Evolutionary conservation across 2,329 filamentous ascomycete species (phyloP).

Genomic region (Fusarium sterilihyphosum): DNA sequence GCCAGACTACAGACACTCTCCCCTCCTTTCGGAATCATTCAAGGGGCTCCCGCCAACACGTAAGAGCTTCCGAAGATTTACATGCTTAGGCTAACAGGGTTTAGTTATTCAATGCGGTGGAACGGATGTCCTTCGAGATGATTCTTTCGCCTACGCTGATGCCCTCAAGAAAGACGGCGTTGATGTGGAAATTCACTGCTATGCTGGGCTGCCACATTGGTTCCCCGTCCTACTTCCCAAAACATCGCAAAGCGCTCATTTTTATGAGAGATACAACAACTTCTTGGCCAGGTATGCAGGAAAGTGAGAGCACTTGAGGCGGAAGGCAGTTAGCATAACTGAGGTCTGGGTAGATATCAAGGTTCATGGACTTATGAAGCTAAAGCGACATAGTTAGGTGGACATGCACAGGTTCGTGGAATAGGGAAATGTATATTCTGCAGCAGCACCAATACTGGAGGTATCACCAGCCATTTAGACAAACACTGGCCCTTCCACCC

Average conservation of each 20-base stretch:
- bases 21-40: slow-evolving; percentile 28
- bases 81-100: accelerated
- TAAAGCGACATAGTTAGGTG: background rate
- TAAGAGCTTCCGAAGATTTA: background rate
- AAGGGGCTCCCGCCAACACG: slow-evolving; percentile 29
- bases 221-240: slow-evolving; percentile 16
- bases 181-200: slow-evolving; percentile 24
- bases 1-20: slow-evolving; percentile 34
- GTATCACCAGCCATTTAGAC: background rate
- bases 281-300: background rate
- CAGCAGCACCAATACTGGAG: background rate
- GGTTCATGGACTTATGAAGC: background rate
- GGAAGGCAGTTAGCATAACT: background rate
- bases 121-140: slow-evolving; percentile 33
- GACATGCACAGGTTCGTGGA: too few relatives aligned
- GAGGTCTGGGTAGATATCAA: too few relatives aligned
- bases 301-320: too few relatives aligned
- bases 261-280: slow-evolving; percentile 10
- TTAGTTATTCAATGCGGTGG: slow-evolving; percentile 36
- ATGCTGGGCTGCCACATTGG: slow-evolving; percentile 39
- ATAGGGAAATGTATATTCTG: background rate
- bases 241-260: background rate
- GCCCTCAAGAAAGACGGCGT: slow-evolving; percentile 21
- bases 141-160: slow-evolving; percentile 33
- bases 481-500: background rate